Percentiles rank a stretch among this genome's conserved stretches.
Evolutionary conservation across 2,329 filamentous ascomycete genomes (phyloP).

Genomic region (Alternaria rosae): DNA sequence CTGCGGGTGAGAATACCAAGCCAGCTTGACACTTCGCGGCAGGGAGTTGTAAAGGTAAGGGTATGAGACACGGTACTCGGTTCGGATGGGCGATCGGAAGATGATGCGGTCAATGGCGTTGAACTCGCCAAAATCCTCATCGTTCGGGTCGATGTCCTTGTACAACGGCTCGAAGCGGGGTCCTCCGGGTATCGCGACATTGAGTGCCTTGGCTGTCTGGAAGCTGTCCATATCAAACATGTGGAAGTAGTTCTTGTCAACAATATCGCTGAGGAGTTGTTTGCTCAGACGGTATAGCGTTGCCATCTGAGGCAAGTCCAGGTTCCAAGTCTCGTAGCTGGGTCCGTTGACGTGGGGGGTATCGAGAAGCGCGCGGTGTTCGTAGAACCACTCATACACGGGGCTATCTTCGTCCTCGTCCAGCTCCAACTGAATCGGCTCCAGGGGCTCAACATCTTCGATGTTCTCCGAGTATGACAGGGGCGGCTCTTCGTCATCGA

Average conservation of each 20-base stretch:
- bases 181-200: conserved; percentile 96
- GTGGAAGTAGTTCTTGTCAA: conserved; percentile 97
- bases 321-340: conserved; percentile 96
- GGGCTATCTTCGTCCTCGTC: conserved; percentile 92
- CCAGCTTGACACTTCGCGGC: conserved; percentile 89
- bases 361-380: conserved; percentile 88
- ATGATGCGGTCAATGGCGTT: conserved; percentile 99
- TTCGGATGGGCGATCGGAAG: conserved; percentile 92
- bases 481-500: conserved; percentile 97
- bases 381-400: conserved; percentile 97
- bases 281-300: conserved; percentile 90
- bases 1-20: conserved; percentile 94
- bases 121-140: conserved; percentile 99
- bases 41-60: conserved; percentile 97
- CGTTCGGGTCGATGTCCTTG: conserved; percentile 98
- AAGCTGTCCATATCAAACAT: conserved; percentile 97
- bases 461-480: conserved; percentile 99
- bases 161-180: conserved; percentile 96
- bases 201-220: conserved; percentile 93
- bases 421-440: conserved; percentile 98
- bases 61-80: conserved; percentile 93
- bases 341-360: conserved; percentile 94
- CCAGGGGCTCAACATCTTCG: conserved; percentile 95
- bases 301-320: conserved; percentile 93
- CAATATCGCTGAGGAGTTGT: conserved; percentile 87